A percentile compares a stretch with the other conserved stretches of the same genome.
These are phyloP conservation scores for Didymella sp. DNA, from an alignment of 2,329 filamentous ascomycete species.

Conservation along the genomic window DNA sequence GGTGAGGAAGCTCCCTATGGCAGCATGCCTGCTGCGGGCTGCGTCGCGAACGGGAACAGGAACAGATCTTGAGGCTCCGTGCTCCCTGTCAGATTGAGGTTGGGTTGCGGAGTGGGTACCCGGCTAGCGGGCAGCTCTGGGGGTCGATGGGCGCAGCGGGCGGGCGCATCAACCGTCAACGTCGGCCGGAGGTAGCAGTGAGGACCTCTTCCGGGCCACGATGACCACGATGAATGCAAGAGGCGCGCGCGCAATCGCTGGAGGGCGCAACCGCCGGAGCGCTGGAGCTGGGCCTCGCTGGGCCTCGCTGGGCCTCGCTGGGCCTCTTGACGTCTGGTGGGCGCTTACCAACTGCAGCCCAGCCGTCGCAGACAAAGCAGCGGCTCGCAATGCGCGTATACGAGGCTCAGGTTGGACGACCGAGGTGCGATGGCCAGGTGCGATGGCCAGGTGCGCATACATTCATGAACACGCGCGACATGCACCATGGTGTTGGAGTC, in stretches of 20 bases:
- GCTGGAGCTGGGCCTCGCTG: too few species aligned
- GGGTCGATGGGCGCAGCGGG: slow-evolving; percentile 7
- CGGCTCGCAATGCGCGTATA: slow-evolving; percentile 2
- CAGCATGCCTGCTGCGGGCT: slow-evolving; percentile 23
- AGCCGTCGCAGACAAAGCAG: slow-evolving; percentile 13
- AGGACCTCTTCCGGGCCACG: background rate
- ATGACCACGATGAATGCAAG: background rate
- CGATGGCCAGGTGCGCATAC: background rate
- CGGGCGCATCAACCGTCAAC: slow-evolving; percentile 7
- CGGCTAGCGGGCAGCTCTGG: slow-evolving; percentile 8
- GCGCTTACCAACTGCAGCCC: slow-evolving; percentile 6
- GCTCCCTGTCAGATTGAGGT: slow-evolving; percentile 11
- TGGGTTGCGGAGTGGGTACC: slow-evolving; percentile 9
- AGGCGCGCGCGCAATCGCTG: background rate
- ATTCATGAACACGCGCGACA: background rate
- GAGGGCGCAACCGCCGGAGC: background rate
- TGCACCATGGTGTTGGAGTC: slow-evolving; percentile 1
- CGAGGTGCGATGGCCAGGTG: background rate
- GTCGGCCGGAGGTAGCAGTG: background rate
- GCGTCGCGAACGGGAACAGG: slow-evolving; percentile 6
- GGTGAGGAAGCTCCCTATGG: slow-evolving; percentile 27
- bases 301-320: too few species aligned
- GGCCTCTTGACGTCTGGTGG: slow-evolving; percentile 8
- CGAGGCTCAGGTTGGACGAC: slow-evolving; percentile 2
- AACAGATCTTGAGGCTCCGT: slow-evolving; percentile 9